A percentile compares a stretch with the other conserved stretches of the same genome.
Evolutionary conservation across 129 eudicot species (phyloP).

Genomic region (Artemisia tridentata): DNA sequence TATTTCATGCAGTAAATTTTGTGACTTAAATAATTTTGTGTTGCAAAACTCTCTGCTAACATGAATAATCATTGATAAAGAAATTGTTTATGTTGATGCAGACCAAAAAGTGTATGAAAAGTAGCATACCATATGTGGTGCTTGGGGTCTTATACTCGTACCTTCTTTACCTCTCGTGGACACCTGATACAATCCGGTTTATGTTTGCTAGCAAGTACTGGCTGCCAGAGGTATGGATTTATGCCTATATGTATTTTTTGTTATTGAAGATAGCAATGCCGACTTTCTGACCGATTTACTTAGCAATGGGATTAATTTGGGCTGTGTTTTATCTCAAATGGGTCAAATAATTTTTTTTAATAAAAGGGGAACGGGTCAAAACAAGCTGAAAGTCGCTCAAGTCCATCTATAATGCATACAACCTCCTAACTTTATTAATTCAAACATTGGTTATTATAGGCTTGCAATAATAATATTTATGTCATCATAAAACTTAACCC

Average conservation of each 20-base stretch:
- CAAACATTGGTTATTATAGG: too few relatives aligned
- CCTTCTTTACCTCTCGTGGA: slow-evolving; percentile 86
- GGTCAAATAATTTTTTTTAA: too few relatives aligned
- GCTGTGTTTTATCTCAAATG: too few relatives aligned
- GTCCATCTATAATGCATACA: too few relatives aligned
- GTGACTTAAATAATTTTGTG: not conserved
- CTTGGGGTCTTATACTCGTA: slow-evolving; percentile 79
- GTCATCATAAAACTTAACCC: not conserved
- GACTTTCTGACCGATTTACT: too few relatives aligned
- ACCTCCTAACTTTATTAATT: too few relatives aligned
- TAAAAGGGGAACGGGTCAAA: too few relatives aligned
- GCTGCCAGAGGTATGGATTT: slow-evolving; percentile 80
- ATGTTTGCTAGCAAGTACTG: slow-evolving; percentile 91
- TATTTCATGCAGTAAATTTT: not conserved
- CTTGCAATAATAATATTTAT: too few relatives aligned
- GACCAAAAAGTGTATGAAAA: slow-evolving; percentile 79
- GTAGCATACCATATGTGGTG: slow-evolving; percentile 65
- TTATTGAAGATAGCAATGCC: not conserved
- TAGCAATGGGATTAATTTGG: too few relatives aligned
- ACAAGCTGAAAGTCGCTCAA: too few relatives aligned
- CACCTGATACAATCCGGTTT: slow-evolving; percentile 76
- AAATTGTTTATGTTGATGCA: slow-evolving; percentile 34
- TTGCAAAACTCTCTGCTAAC: not conserved
- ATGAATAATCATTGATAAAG: not conserved
- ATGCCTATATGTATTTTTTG: not conserved